Conservation (phyloP, 1,139 yeast genomes). For the Casaregolazyma suthepensis region DNA sequence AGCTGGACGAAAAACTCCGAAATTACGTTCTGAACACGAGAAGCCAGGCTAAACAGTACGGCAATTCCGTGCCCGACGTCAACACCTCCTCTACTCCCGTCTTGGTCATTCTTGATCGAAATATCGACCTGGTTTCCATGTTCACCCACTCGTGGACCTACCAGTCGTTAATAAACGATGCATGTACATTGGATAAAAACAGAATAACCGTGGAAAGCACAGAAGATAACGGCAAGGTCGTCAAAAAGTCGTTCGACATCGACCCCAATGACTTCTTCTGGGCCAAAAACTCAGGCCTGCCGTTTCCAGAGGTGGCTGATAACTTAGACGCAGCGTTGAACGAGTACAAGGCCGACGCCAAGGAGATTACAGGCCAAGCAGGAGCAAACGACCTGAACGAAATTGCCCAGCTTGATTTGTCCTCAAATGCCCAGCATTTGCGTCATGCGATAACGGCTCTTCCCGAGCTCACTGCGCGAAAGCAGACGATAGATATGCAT, state of each 20-base stretch:
- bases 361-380: constrained; percentile 72
- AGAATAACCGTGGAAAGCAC: constrained; percentile 54
- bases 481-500: constrained; percentile 87
- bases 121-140: constrained; percentile 87
- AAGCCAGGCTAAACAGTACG: constrained; percentile 29
- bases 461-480: constrained; percentile 87
- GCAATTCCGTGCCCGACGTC: constrained; percentile 13
- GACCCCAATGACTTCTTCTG: constrained; percentile 94
- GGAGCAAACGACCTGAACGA: constrained; percentile 67
- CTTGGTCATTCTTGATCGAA: constrained; percentile 76
- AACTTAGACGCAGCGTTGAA: constrained; percentile 81
- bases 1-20: constrained; percentile 72
- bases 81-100: constrained; percentile 50
- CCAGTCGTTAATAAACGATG: constrained; percentile 93
- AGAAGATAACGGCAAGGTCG: constrained; percentile 36
- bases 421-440: constrained; percentile 56
- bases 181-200: constrained; percentile 73
- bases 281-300: constrained; percentile 74
- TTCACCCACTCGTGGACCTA: constrained; percentile 97
- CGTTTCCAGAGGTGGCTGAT: constrained; percentile 97
- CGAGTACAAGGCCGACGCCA: constrained; percentile 79
- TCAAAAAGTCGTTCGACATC: constrained; percentile 63
- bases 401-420: constrained; percentile 42
- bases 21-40: constrained; percentile 75
- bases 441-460: constrained; percentile 86